Evolutionary conservation across 78 protist genomes (phyloP).

Genomic region (Guillardia theta): DNA sequence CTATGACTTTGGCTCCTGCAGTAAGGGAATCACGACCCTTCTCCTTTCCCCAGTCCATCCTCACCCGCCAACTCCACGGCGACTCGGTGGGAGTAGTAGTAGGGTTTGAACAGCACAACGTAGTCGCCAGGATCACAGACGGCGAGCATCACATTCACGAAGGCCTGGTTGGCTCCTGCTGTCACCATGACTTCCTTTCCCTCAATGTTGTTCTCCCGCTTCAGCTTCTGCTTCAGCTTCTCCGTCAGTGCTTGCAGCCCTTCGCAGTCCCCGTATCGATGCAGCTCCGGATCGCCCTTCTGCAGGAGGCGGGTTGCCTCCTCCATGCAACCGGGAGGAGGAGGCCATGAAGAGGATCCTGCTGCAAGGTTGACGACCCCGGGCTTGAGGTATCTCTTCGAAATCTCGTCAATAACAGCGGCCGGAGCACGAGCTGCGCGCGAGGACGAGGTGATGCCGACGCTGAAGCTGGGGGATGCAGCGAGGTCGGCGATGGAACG

Average conservation of each 20-base stretch:
- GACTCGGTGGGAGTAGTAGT: constrained; percentile 31
- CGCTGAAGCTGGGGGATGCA: no score
- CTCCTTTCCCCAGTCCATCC: no score
- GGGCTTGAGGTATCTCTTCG: not conserved
- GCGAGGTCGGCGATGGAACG: no score
- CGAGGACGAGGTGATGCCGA: no score
- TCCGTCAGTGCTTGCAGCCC: not conserved
- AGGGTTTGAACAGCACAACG: not conserved
- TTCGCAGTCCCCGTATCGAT: not conserved
- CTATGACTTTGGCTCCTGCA: no score
- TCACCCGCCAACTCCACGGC: not conserved
- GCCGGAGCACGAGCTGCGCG: not conserved
- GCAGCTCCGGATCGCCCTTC: not conserved
- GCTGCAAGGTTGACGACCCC: not conserved
- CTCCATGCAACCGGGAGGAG: not conserved
- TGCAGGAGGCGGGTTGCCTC: not conserved
- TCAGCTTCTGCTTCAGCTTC: not conserved
- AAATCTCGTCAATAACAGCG: not conserved
- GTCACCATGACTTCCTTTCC: constrained; percentile 41
- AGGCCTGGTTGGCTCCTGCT: constrained; percentile 48
- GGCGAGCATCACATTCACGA: not conserved
- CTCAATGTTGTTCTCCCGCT: not conserved
- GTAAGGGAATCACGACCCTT: no score
- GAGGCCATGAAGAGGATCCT: not conserved
- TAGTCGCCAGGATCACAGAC: not conserved